Base-by-base conservation (phyloP, 495 filamentous ascomycete genomes). In the Lindgomyces ingoldianus region DNA sequence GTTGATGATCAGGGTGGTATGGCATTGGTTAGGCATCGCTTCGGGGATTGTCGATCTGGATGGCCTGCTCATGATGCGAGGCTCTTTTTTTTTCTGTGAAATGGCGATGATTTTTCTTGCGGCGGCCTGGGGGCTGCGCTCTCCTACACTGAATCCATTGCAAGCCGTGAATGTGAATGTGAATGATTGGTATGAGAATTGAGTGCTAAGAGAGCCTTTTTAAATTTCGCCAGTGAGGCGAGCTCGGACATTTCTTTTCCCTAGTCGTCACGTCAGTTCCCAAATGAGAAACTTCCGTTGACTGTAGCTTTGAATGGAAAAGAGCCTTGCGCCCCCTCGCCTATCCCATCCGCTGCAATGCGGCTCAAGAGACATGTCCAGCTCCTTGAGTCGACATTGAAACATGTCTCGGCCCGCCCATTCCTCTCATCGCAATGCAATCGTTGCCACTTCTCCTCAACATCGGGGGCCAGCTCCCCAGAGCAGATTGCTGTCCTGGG, bases 401-500 rank as follows among this genome's bases (percentile, higher is more conserved):
- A 61, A 29, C 45, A 42, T 30, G 25, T 54, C 44, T 50, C 54
- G 11, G 24, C 63, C 21, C 45, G 55, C 19, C 49, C 57, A 1
- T 19, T 57, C 29, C 57, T 62, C 48, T 59, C 50, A 16, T 51
- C 44, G 53, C 68, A 41, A 56, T 67, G 62, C 42, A 42, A 42
- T 60, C 68, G 59, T 30, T 46, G 48, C 47, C 58, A 26, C 22
- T 58, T 45, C 25, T 46, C 44, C 16, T 36, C 60, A 22, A 42
- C 64, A 1, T 48, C 66, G 3, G 25, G 33, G 0, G 24, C 46
- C 3, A 36, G 52, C 39, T n/a, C n/a, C n/a, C 68, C 57, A n/a
- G 45, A 67, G 64, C 73, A 84, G 67, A 83, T 89, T 64, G 92
- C 89, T 39, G 81, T 96, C 18, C 75, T 96, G 14, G 94, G 95